Conservation (phyloP, 805 yeast genomes). For the Pichia ethanolica region DNA sequence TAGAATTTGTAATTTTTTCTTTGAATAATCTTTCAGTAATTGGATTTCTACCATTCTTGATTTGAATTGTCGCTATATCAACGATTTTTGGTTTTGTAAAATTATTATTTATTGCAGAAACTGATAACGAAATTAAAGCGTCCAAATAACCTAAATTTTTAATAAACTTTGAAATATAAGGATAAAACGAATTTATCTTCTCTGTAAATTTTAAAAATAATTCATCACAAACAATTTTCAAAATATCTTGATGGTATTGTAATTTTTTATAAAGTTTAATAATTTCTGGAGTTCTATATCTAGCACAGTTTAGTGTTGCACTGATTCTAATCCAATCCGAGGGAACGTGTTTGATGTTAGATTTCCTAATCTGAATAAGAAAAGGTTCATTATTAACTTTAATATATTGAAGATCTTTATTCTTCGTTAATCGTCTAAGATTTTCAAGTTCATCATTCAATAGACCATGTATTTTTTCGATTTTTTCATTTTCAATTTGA, state of each 20-base stretch:
- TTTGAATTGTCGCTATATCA: conserved; percentile 38
- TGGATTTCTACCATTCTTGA: conserved; percentile 46
- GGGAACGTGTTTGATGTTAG: conserved; percentile 54
- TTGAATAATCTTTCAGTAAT: conserved; percentile 20
- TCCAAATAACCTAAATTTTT: conserved; percentile 50
- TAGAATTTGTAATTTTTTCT: neutral
- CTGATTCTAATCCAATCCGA: conserved; percentile 69
- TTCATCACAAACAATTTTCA: conserved; percentile 38
- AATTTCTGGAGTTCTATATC: conserved; percentile 65
- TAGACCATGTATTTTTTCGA: conserved; percentile 37
- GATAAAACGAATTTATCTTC: conserved; percentile 32
- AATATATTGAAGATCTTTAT: conserved; percentile 9
- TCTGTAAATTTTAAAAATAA: conserved; percentile 38
- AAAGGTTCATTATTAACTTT: conserved; percentile 48
- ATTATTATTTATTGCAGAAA: conserved; percentile 41
- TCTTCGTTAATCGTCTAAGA: conserved; percentile 34
- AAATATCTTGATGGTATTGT: conserved; percentile 53
- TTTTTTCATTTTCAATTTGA: conserved; percentile 33
- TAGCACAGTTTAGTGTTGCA: conserved; percentile 57
- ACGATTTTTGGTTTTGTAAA: conserved; percentile 47
- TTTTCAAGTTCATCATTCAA: conserved; percentile 46
- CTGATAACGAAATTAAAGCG: conserved; percentile 59
- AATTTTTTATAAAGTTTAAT: conserved; percentile 42
- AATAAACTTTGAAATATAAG: conserved; percentile 36
- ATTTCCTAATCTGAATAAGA: conserved; percentile 66